Percentiles rank a stretch among this genome's conserved stretches.
phyloP scores from a whole-genome alignment of 2,329 filamentous ascomycete genomes.

The Fusarium lyarnte region DNA sequence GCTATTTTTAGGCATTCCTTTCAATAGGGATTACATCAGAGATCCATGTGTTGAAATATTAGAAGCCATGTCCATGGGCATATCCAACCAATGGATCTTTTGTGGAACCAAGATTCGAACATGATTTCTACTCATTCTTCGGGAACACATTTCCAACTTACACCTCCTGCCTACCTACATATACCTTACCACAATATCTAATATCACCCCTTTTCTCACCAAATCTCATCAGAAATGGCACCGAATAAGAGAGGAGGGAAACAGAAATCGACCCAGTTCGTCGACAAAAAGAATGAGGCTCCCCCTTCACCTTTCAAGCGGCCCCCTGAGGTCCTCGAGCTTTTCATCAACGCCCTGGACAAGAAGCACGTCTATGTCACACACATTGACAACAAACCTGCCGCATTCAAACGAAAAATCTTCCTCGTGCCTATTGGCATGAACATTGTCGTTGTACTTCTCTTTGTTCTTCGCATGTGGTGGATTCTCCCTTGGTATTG shows the following conservation, averaged over 20 bases:
- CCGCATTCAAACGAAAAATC: conserved; percentile 80
- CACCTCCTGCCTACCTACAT: conserved; percentile 13
- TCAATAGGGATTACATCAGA: background rate
- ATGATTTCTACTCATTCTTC: conserved; percentile 4
- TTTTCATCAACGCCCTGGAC: conserved; percentile 74
- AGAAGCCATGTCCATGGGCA: background rate
- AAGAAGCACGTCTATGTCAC: conserved; percentile 81
- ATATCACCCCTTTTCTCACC: conserved; percentile 7
- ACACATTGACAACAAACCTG: conserved; percentile 79
- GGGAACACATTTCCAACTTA: conserved; percentile 35
- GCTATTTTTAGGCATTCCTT: background rate
- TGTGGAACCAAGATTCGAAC: conserved; percentile 25
- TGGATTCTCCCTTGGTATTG: conserved; percentile 78
- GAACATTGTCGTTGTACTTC: conserved; percentile 72
- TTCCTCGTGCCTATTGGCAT: conserved; percentile 82
- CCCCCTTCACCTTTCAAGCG: conserved; percentile 74
- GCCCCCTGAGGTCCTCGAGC: conserved; percentile 68
- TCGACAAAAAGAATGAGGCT: conserved; percentile 42
- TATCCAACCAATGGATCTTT: conserved; percentile 11
- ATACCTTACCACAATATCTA: background rate
- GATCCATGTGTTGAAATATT: background rate
- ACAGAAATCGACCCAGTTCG: conserved; percentile 41
- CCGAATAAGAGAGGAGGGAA: conserved; percentile 49
- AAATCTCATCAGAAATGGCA: conserved; percentile 40
- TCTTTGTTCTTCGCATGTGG: conserved; percentile 76